phyloP scores from a whole-genome alignment of 805 yeast genomes.

The Dipodascus albidus region DNA sequence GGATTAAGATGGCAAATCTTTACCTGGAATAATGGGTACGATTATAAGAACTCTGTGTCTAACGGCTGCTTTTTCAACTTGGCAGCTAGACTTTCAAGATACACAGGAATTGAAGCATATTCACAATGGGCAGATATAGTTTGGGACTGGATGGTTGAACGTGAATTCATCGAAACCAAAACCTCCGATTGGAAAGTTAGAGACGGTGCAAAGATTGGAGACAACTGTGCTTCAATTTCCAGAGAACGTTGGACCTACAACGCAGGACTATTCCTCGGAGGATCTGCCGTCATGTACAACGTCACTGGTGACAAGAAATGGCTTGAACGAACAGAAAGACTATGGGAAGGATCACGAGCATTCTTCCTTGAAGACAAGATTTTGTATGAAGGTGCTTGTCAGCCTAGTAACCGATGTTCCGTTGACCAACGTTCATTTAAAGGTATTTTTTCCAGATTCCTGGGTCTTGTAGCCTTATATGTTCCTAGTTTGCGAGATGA shows the following conservation, averaged over 20 bases:
- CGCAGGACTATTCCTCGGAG: conserved; percentile 67
- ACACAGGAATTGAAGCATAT: conserved; percentile 63
- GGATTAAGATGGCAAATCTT: conserved; percentile 96
- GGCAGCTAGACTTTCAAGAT: conserved; percentile 82
- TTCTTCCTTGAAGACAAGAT: conserved; percentile 19
- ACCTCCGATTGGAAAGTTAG: conserved; percentile 33
- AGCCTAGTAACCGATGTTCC: conserved; percentile 52
- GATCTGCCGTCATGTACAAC: conserved; percentile 72
- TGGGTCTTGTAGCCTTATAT: conserved; percentile 63
- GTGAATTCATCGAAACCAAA: conserved; percentile 34
- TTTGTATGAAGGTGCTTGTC: conserved; percentile 81
- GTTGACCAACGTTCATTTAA: conserved; percentile 86
- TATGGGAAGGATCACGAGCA: conserved; percentile 36
- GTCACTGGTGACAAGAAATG: conserved; percentile 55
- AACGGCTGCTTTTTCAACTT: conserved; percentile 83
- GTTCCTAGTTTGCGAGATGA: conserved; percentile 39
- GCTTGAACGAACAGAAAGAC: conserved; percentile 46
- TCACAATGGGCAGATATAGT: conserved; percentile 62
- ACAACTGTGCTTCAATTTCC: conserved; percentile 44
- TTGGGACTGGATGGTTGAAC: conserved; percentile 69
- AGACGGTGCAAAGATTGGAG: conserved; percentile 29
- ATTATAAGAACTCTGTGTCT: conserved; percentile 81
- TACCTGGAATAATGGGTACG: conserved; percentile 88
- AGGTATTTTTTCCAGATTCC: conserved; percentile 65
- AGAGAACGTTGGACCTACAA: conserved; percentile 76